Evolutionary conservation across 768 basidiomycete species (phyloP), one percentile per base, ranked within the genome.

Genomic region (Pisolithus marmoratus): DNA sequence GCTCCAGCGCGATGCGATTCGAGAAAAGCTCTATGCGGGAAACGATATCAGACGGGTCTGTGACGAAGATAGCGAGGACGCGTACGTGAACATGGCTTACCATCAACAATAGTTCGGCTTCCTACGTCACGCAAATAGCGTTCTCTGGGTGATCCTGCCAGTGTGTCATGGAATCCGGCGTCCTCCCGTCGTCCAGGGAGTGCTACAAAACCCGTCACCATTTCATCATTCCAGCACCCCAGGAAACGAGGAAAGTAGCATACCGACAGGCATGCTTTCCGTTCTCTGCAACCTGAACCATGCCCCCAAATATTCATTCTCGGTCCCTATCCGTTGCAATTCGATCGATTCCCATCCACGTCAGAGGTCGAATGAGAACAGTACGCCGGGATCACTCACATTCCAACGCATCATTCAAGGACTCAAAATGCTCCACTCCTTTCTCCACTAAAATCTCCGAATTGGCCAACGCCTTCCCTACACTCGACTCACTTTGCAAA

Each of bases 391-490:
- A 54, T 43, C 15, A 74, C 87, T 65, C 62, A 90, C 89, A 95
- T 69, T 98, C 95, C 75, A 97, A 80, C 0, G 92, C 94, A 56
- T 96, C 91, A 58, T 87, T 94, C 59, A 94, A 75, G 7, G 81
- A 84, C 51, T 76, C 74, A 59, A 96, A 94, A 15, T 90, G 63
- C 70, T 94, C 92, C 14, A 96, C 92, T 5, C 82, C 77, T 0
- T 80, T 77, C 22, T 83, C 78, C n/a, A 82, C 80, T 37, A 96
- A 78, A 1, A 97, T 78, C 8, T 84, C 87, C 0, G 95, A 94
- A 50, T 82, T 85, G 38, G 77, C 69, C 51, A 99, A 66, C 0
- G 94, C 89, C 31, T 79, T 77, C 0, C 84, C 87, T 5, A 94
- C 79, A 0, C 78, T 60, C 0, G 83, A 83, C 9, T 86, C 81